These are phyloP conservation scores for Emericellopsis terricola DNA, from an alignment of 495 filamentous ascomycete genomes.

Conservation along the genomic window DNA sequence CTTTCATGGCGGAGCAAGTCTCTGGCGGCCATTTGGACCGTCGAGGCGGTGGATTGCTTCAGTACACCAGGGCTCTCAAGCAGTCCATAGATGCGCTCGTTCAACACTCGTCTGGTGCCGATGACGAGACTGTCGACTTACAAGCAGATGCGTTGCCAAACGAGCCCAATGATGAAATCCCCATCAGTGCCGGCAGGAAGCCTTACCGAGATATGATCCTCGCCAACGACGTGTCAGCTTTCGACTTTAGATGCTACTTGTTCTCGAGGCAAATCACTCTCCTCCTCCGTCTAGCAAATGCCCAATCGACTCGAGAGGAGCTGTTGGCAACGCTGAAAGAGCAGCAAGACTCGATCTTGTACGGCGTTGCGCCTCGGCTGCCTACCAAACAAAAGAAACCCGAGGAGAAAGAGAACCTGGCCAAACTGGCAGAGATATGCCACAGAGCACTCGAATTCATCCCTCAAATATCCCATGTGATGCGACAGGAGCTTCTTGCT, in stretches of 20 bases:
- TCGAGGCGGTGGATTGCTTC: conserved; percentile 47
- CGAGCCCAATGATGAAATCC: conserved; percentile 30
- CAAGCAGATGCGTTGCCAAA: conserved; percentile 16
- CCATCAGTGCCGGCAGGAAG: conserved; percentile 58
- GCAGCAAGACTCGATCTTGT: conserved; percentile 31
- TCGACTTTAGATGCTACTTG: conserved; percentile 89
- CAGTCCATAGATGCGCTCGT: conserved; percentile 32
- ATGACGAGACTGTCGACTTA: conserved; percentile 28
- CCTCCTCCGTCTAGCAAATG: conserved; percentile 66
- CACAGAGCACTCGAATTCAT: conserved; percentile 65
- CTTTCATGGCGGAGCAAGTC: conserved; percentile 58
- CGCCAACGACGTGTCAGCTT: conserved; percentile 90
- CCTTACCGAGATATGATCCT: conserved; percentile 83
- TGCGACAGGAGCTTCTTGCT: conserved; percentile 53
- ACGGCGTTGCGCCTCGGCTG: conserved; percentile 30
- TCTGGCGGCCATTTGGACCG: conserved; percentile 29
- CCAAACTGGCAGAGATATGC: conserved; percentile 64
- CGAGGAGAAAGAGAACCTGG: conserved; percentile 54
- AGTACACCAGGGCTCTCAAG: conserved; percentile 53
- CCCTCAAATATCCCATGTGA: conserved; percentile 52
- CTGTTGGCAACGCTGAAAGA: conserved; percentile 37
- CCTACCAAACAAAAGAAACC: conserved; percentile 20
- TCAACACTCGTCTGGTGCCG: conserved; percentile 10
- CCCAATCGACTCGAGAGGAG: conserved; percentile 34
- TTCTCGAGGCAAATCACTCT: conserved; percentile 79